Evolutionary conservation across 2,329 filamentous ascomycete species (phyloP).

Genomic region (Acephala macrosclerotiorum): DNA sequence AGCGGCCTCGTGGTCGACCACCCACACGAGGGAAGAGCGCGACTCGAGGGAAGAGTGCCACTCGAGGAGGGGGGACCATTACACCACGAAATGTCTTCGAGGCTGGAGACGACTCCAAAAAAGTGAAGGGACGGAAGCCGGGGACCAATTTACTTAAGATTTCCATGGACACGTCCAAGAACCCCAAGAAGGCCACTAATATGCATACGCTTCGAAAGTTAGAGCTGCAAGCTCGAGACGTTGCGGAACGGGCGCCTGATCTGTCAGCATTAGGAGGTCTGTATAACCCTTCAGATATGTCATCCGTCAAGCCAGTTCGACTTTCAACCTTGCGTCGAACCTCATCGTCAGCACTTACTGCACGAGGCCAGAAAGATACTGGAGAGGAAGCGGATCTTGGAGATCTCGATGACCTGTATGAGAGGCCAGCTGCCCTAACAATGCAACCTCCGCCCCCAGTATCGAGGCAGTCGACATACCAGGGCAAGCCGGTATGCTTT

Average conservation of each 20-base stretch:
- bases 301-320: constrained; percentile 26
- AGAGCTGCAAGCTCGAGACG: constrained; percentile 52
- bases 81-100: constrained; percentile 37
- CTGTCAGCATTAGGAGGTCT: constrained; percentile 42
- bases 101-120: constrained; percentile 21
- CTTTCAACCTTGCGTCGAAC: constrained; percentile 27
- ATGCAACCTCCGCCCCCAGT: not conserved
- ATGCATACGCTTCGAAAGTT: constrained; percentile 49
- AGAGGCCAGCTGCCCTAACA: not conserved
- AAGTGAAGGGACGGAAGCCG: constrained; percentile 16
- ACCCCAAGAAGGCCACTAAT: constrained; percentile 51
- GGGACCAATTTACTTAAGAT: constrained; percentile 27
- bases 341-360: not conserved
- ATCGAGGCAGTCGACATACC: not conserved
- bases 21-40: constrained; percentile 29
- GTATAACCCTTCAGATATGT: constrained; percentile 33
- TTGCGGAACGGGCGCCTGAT: constrained; percentile 52
- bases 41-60: constrained; percentile 35
- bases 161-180: constrained; percentile 50
- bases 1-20: not conserved
- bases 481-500: constrained; percentile 14
- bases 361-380: not conserved
- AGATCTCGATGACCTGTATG: constrained; percentile 5
- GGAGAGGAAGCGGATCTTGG: not conserved
- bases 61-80: constrained; percentile 31